These are phyloP conservation scores for Diaporthe batatas DNA, from an alignment of 2,329 filamentous ascomycete species.

Conservation along the genomic window DNA sequence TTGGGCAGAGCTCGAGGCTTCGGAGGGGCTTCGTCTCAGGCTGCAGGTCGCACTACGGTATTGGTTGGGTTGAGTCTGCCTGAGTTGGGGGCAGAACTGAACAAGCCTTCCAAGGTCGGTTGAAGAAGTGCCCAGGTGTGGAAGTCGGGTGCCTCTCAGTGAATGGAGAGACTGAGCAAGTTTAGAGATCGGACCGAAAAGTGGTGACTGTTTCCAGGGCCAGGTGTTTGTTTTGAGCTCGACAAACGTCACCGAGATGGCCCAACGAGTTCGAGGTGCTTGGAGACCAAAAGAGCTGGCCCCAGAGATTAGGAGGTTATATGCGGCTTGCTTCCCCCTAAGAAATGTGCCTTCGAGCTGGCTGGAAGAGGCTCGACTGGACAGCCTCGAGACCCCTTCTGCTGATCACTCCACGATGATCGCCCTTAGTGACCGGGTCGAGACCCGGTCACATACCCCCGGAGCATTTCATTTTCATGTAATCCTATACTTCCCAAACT, in stretches of 20 bases:
- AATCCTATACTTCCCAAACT: background rate
- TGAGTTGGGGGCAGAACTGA: no score
- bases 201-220: no score
- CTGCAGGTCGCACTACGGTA: no score
- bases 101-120: background rate
- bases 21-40: background rate
- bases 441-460: no score
- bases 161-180: no score
- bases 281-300: no score
- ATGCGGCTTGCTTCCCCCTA: background rate
- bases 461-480: no score
- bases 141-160: background rate
- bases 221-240: background rate
- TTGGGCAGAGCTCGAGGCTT: conserved; percentile 4
- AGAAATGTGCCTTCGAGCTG: no score
- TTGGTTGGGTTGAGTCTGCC: background rate
- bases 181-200: background rate
- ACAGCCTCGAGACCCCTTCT: no score
- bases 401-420: background rate
- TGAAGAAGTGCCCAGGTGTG: background rate
- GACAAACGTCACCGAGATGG: background rate
- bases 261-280: background rate
- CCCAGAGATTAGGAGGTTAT: background rate
- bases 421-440: background rate
- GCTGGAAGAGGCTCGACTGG: background rate